Evolutionary conservation across 1,139 yeast species (phyloP).

Genomic region (Candida sp.): DNA sequence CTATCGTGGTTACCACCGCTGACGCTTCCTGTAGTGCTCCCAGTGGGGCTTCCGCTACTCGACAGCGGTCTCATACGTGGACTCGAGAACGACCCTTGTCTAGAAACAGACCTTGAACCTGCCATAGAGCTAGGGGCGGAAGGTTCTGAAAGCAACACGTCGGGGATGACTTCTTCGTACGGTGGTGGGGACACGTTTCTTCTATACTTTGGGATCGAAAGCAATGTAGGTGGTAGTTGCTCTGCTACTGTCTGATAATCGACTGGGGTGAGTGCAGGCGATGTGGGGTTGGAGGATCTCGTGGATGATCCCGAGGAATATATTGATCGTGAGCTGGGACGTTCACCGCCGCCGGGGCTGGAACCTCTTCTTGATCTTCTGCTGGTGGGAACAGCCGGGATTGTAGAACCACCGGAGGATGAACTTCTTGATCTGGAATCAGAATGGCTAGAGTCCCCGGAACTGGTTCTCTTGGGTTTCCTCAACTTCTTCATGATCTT

Average conservation of each 20-base stretch:
- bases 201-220: neutral
- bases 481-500: neutral
- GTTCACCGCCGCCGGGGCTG: neutral
- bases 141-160: neutral
- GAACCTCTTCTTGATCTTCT: neutral
- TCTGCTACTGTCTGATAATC: neutral
- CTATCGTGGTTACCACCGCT: neutral
- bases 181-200: conserved; percentile 1
- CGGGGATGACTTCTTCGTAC: conserved; percentile 4
- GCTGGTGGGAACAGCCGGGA: too few relatives aligned
- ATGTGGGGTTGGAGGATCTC: neutral
- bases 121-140: neutral
- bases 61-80: neutral
- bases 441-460: neutral
- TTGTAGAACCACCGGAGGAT: neutral
- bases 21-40: neutral
- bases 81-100: conserved; percentile 1
- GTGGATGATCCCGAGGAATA: neutral
- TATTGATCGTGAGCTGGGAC: neutral
- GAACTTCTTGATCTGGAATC: conserved; percentile 6
- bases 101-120: neutral
- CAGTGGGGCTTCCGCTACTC: neutral
- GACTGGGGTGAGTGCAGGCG: neutral
- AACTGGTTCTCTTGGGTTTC: neutral
- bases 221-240: neutral